Percentiles rank a stretch among this genome's conserved stretches.
phyloP scores from a whole-genome alignment of 1,284 basidiomycete species.

The Caloboletus firmus region DNA sequence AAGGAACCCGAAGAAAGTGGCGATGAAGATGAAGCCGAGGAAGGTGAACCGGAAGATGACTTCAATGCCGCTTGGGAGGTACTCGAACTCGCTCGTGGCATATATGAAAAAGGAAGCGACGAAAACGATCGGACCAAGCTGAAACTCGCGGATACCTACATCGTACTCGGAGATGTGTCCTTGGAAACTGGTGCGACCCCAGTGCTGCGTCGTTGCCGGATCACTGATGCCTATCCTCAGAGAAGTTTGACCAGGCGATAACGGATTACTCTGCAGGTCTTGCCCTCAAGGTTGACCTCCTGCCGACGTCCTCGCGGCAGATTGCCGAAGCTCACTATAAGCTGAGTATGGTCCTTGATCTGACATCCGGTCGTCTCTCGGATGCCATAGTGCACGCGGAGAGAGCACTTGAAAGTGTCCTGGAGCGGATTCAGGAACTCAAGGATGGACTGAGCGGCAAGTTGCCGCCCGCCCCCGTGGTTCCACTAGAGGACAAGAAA shows the following conservation, averaged over 20 bases:
- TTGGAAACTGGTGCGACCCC: constrained; percentile 73
- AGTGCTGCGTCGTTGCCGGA: neutral
- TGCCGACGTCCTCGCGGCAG: constrained; percentile 79
- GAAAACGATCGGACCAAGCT: constrained; percentile 62
- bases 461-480: constrained; percentile 25
- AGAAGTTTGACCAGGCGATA: constrained; percentile 91
- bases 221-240: constrained; percentile 41
- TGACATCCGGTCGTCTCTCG: constrained; percentile 76
- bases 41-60: constrained; percentile 83
- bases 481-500: constrained; percentile 47
- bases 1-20: constrained; percentile 44
- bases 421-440: constrained; percentile 66
- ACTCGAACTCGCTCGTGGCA: constrained; percentile 80
- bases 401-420: constrained; percentile 73
- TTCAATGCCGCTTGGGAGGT: constrained; percentile 96
- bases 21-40: constrained; percentile 55
- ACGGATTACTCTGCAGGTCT: constrained; percentile 78
- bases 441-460: constrained; percentile 51
- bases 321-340: constrained; percentile 91
- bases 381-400: constrained; percentile 80
- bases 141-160: constrained; percentile 82
- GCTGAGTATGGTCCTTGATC: constrained; percentile 84
- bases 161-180: constrained; percentile 83
- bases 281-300: constrained; percentile 64
- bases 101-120: constrained; percentile 70